Percentiles rank a stretch among this genome's conserved stretches.
phyloP scores from a whole-genome alignment of 2,329 filamentous ascomycete species.

The Colletotrichum brevisporum region DNA sequence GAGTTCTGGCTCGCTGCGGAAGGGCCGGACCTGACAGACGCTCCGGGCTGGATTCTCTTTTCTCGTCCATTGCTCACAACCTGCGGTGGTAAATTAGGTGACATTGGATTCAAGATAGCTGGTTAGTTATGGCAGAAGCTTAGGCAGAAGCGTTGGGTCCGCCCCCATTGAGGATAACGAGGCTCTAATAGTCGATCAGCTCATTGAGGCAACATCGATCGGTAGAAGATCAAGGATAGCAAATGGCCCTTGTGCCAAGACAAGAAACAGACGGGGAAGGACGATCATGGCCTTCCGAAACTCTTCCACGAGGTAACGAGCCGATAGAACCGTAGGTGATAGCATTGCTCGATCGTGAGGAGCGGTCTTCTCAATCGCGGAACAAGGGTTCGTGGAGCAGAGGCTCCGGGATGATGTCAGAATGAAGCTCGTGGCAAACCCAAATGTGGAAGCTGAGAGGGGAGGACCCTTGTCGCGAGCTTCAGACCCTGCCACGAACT shows the following conservation, averaged over 20 bases:
- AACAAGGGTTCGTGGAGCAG: conserved; percentile 11
- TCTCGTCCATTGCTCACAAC: conserved; percentile 18
- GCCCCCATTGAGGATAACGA: background rate
- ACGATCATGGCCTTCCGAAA: conserved; percentile 12
- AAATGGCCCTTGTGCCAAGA: conserved; percentile 14
- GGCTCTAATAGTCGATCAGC: background rate
- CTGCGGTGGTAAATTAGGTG: background rate
- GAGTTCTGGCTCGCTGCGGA: background rate
- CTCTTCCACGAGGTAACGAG: background rate
- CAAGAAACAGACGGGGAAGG: background rate
- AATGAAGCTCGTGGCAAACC: conserved; percentile 33
- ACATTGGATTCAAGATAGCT: background rate
- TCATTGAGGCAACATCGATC: background rate
- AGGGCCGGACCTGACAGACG: background rate
- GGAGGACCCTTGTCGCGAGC: background rate
- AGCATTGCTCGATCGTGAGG: background rate
- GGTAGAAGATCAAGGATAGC: background rate
- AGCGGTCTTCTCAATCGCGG: background rate
- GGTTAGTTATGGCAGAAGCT: background rate
- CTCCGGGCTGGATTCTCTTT: background rate
- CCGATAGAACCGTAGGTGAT: background rate
- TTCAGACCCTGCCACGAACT: too few relatives aligned
- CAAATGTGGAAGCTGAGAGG: background rate
- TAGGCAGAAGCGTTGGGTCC: too few relatives aligned
- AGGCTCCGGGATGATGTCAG: conserved; percentile 37